A percentile compares a stretch with the other conserved stretches of the same genome.
Conservation (phyloP, 106 monocot species). For the Phalaenopsis aphrodite region DNA sequence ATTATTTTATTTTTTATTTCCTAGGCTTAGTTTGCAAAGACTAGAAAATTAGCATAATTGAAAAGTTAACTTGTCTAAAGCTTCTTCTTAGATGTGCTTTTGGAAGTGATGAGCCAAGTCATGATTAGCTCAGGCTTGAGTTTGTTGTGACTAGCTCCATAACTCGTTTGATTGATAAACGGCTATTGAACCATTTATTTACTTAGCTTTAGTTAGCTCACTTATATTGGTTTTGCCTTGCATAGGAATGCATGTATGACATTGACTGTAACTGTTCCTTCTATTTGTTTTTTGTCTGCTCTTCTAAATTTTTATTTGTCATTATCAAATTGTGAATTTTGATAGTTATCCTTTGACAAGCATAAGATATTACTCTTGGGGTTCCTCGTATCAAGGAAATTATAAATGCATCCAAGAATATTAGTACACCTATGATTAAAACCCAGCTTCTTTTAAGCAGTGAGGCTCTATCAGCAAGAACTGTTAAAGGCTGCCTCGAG, state of each 20-base stretch:
- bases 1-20: not conserved
- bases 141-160: not conserved
- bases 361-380: constrained; percentile 82
- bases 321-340: constrained; percentile 4
- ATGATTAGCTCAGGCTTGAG: not conserved
- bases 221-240: not conserved
- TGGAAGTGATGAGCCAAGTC: not conserved
- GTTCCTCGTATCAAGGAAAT: constrained; percentile 99
- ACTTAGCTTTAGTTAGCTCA: not conserved
- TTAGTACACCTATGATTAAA: constrained; percentile 80
- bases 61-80: too few species aligned
- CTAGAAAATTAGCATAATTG: not conserved
- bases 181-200: not conserved
- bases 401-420: constrained; percentile 92
- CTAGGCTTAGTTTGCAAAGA: not conserved
- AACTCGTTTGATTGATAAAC: not conserved
- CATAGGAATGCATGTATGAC: not conserved
- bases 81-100: not conserved
- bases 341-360: constrained; percentile 30
- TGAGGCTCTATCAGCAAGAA: constrained; percentile 47
- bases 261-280: not conserved
- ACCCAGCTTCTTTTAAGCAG: constrained; percentile 41
- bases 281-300: not conserved
- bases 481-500: constrained; percentile 70
- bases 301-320: not conserved